A percentile compares a stretch with the other conserved stretches of the same genome.
Evolutionary conservation across 2,329 filamentous ascomycete species (phyloP).

Genomic region (Xylaria polymorpha): DNA sequence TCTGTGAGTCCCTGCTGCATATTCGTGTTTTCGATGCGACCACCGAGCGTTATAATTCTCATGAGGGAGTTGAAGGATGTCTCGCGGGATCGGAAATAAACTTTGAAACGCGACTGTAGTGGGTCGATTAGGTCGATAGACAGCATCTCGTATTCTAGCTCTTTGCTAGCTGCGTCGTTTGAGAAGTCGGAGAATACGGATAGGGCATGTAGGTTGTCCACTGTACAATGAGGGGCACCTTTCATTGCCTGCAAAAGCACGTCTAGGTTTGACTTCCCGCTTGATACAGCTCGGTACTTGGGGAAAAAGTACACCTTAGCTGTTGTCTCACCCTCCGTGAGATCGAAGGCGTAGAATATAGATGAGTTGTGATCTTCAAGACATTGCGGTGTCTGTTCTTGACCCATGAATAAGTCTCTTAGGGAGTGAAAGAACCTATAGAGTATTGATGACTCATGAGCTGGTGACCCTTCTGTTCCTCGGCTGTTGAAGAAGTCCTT

Average conservation of each 20-base stretch:
- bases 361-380: slow-evolving; percentile 27
- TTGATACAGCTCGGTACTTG: slow-evolving; percentile 15
- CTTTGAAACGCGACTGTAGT: slow-evolving; percentile 28
- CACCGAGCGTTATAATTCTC: slow-evolving; percentile 27
- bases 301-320: slow-evolving; percentile 33
- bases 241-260: slow-evolving; percentile 8
- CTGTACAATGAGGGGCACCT: slow-evolving; percentile 12
- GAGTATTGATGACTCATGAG: background rate
- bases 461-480: background rate
- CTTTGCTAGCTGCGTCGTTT: background rate
- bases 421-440: background rate
- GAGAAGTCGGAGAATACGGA: slow-evolving; percentile 26
- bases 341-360: slow-evolving; percentile 34
- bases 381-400: no score
- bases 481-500: background rate
- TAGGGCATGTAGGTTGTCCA: slow-evolving; percentile 7
- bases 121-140: slow-evolving; percentile 34
- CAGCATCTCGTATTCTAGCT: slow-evolving; percentile 33
- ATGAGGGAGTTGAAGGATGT: slow-evolving; percentile 19
- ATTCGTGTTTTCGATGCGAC: background rate
- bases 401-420: no score
- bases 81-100: slow-evolving; percentile 34
- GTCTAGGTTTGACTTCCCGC: slow-evolving; percentile 15
- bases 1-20: slow-evolving; percentile 24
- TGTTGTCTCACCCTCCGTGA: slow-evolving; percentile 14